Evolutionary conservation across 495 filamentous ascomycete genomes (phyloP).

Genomic region (Paragyromitra xinjiangensis): DNA sequence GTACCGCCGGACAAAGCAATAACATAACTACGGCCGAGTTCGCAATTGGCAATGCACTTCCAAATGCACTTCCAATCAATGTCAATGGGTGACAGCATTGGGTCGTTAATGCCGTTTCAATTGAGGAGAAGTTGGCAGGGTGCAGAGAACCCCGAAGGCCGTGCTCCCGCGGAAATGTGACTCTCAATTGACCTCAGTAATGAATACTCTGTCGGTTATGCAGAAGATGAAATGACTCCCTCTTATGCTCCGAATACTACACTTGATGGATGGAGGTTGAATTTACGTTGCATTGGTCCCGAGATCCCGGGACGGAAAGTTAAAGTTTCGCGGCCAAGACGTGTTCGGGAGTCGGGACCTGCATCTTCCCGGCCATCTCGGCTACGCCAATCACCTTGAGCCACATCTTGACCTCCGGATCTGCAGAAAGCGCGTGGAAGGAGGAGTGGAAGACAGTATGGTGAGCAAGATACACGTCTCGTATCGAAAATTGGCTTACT

Average conservation of each 20-base stretch:
- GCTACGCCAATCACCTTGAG: slow-evolving; percentile 39
- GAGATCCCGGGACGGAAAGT: slow-evolving; percentile 16
- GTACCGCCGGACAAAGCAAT: not conserved
- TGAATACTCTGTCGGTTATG: not conserved
- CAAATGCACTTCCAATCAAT: slow-evolving; percentile 7
- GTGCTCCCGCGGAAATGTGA: not conserved
- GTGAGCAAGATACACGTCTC: slow-evolving; percentile 16
- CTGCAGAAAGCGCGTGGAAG: not conserved
- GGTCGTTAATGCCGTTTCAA: not conserved
- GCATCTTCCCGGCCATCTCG: slow-evolving; percentile 47
- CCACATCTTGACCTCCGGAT: slow-evolving; percentile 8
- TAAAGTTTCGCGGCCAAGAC: slow-evolving; percentile 24
- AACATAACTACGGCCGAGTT: not conserved
- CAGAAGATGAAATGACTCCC: not conserved
- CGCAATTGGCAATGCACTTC: not conserved
- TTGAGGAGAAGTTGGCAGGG: not conserved
- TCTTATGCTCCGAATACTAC: not conserved
- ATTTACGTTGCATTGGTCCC: slow-evolving; percentile 45
- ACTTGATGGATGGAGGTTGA: slow-evolving; percentile 25
- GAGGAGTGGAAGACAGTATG: slow-evolving; percentile 10
- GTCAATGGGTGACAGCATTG: not conserved
- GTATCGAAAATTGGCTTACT: slow-evolving; percentile 11
- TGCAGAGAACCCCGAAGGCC: not conserved
- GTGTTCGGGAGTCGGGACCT: slow-evolving; percentile 27
- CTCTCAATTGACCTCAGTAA: not conserved